Conservation (phyloP, 805 yeast species). For the Nakazawaea pomicola region DNA sequence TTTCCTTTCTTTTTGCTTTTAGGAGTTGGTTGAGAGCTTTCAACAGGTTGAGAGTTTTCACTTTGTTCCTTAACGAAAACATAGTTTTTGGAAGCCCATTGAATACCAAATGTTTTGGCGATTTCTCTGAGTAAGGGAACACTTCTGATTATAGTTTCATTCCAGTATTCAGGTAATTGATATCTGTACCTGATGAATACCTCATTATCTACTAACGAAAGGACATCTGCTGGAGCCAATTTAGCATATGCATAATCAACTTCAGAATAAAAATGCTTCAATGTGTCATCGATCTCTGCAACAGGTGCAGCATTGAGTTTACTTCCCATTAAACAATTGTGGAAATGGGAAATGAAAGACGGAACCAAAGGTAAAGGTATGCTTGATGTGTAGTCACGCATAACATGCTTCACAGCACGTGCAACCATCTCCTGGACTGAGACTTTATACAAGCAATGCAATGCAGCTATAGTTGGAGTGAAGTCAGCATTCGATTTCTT, state of each 20-base stretch:
- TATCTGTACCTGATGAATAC: slow-evolving; percentile 62
- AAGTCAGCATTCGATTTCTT: slow-evolving; percentile 32
- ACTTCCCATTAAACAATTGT: slow-evolving; percentile 63
- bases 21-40: slow-evolving; percentile 10
- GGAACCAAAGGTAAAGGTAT: slow-evolving; percentile 56
- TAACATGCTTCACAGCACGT: slow-evolving; percentile 71
- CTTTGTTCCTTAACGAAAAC: slow-evolving; percentile 40
- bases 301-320: slow-evolving; percentile 34
- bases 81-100: slow-evolving; percentile 59
- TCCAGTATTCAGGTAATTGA: slow-evolving; percentile 47
- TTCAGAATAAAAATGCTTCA: slow-evolving; percentile 36
- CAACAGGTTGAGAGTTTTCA: slow-evolving; percentile 22
- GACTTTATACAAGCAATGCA: slow-evolving; percentile 42
- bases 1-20: slow-evolving; percentile 27
- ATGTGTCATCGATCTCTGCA: slow-evolving; percentile 34
- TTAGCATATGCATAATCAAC: slow-evolving; percentile 36
- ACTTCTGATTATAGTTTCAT: slow-evolving; percentile 26
- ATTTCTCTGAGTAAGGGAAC: slow-evolving; percentile 58
- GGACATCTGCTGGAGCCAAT: slow-evolving; percentile 42
- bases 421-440: slow-evolving; percentile 68
- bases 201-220: slow-evolving; percentile 41
- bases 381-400: slow-evolving; percentile 41
- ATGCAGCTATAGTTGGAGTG: slow-evolving; percentile 36
- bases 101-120: slow-evolving; percentile 79
- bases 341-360: slow-evolving; percentile 60